Percentiles rank a stretch among this genome's conserved stretches.
These are phyloP conservation scores for Aaosphaeria arxii DNA, from an alignment of 2,329 filamentous ascomycete species.

Conservation along the genomic window DNA sequence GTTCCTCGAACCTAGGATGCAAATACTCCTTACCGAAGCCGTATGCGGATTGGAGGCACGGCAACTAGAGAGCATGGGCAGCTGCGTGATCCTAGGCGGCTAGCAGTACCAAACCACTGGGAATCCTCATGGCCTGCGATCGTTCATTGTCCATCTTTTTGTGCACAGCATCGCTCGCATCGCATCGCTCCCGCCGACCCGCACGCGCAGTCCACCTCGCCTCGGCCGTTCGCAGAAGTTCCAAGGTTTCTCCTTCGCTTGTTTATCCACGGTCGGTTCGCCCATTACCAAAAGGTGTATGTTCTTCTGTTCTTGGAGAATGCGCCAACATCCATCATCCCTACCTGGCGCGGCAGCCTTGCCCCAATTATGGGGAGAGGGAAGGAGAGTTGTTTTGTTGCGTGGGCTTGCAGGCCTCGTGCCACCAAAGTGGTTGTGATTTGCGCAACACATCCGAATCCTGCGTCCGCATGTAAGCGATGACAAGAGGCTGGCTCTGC, in stretches of 20 bases:
- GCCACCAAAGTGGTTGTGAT: conserved; percentile 6
- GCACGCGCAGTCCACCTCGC: too few species aligned
- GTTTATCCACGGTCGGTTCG: too few species aligned
- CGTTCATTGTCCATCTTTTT: not conserved
- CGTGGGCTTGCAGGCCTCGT: conserved; percentile 11
- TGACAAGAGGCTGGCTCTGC: conserved; percentile 5
- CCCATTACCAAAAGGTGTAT: too few species aligned
- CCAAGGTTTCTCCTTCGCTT: too few species aligned
- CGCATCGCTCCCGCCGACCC: too few species aligned
- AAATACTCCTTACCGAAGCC: conserved; percentile 9
- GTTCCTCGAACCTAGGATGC: conserved; percentile 2
- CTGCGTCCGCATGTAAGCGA: conserved; percentile 15
- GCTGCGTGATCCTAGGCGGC: conserved; percentile 9
- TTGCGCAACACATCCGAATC: conserved; percentile 11
- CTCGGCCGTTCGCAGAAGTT: too few species aligned
- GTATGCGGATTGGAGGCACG: conserved; percentile 7
- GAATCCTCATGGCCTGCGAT: not conserved
- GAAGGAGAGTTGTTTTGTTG: conserved; percentile 2
- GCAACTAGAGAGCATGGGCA: conserved; percentile 16
- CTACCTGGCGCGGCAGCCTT: too few species aligned
- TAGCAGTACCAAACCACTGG: conserved; percentile 16
- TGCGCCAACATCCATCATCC: too few species aligned
- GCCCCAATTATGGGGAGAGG: not conserved
- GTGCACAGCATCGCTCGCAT: not conserved
- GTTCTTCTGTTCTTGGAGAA: too few species aligned